Evolutionary conservation across 257 asterid genomes (phyloP).

Genomic region (Rauvolfia tetraphylla): DNA sequence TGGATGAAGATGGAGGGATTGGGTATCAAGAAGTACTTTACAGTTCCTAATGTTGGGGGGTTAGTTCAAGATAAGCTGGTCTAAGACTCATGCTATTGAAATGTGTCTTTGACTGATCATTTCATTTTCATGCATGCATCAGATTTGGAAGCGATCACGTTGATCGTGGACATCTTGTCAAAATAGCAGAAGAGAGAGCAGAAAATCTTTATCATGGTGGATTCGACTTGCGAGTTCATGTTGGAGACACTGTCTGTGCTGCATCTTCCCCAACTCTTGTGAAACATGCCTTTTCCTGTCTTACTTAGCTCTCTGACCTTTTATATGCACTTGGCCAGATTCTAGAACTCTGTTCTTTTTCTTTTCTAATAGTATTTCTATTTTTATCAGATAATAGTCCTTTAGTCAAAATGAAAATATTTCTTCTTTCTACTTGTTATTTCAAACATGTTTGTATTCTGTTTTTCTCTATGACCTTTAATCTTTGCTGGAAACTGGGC

Average conservation of each 20-base stretch:
- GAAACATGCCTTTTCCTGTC: neutral
- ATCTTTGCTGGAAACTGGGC: too few relatives aligned
- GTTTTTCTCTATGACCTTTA: too few relatives aligned
- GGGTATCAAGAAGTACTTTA: slow-evolving; percentile 3
- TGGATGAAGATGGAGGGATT: slow-evolving; percentile 11
- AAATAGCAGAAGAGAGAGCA: neutral
- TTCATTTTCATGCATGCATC: neutral
- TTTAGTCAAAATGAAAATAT: too few relatives aligned
- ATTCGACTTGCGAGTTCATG: neutral
- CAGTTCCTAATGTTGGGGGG: slow-evolving; percentile 11
- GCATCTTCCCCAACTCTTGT: neutral
- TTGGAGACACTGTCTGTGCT: neutral
- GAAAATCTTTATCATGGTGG: neutral
- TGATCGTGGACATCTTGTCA: neutral
- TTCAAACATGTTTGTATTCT: too few relatives aligned
- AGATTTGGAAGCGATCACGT: slow-evolving; percentile 2
- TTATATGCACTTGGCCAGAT: too few relatives aligned
- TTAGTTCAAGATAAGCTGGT: neutral
- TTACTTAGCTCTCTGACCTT: too few relatives aligned
- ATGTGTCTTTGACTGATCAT: neutral
- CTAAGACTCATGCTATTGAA: neutral
- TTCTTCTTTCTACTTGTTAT: too few relatives aligned
- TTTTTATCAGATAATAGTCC: too few relatives aligned
- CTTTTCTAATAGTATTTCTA: too few relatives aligned
- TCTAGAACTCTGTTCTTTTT: too few relatives aligned